These are phyloP conservation scores for Ajuga chamaepitys DNA, from an alignment of 257 asterid genomes.

Conservation along the genomic window DNA sequence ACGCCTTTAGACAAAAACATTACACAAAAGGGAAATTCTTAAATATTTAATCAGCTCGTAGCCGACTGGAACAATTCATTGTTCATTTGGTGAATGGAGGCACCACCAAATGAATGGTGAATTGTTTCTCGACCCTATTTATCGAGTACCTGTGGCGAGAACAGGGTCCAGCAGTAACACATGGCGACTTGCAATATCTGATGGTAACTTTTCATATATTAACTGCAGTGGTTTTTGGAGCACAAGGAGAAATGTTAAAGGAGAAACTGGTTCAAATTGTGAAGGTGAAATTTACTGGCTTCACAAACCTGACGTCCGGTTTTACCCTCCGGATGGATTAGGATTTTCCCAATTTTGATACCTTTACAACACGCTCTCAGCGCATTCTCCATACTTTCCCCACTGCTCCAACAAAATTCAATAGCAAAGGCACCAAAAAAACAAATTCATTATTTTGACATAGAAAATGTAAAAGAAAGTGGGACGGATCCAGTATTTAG, in stretches of 20 bases:
- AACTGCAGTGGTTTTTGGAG: conserved; percentile 38
- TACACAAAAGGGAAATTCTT: too few relatives aligned
- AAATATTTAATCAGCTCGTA: too few relatives aligned
- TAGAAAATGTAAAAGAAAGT: neutral
- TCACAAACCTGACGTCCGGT: conserved; percentile 60
- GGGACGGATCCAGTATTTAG: neutral
- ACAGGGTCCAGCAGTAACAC: conserved; percentile 87
- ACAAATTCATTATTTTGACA: neutral
- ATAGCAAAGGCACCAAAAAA: neutral
- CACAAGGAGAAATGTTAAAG: conserved; percentile 9
- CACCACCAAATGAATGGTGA: too few relatives aligned
- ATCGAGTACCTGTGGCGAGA: conserved; percentile 72
- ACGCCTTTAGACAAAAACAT: neutral
- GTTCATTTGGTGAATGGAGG: too few relatives aligned
- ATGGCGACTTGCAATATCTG: conserved; percentile 86
- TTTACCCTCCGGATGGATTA: conserved; percentile 62
- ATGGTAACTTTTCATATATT: conserved; percentile 86
- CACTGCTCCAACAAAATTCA: conserved; percentile 38
- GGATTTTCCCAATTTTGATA: conserved; percentile 85
- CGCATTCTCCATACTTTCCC: conserved; percentile 99
- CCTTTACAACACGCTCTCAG: conserved; percentile 93
- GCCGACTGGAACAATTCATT: too few relatives aligned
- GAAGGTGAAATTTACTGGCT: neutral
- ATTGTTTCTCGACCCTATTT: neutral
- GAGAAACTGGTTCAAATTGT: neutral